These are phyloP conservation scores for Ophiostoma australiae DNA, from an alignment of 2,329 filamentous ascomycete species.

Conservation along the genomic window DNA sequence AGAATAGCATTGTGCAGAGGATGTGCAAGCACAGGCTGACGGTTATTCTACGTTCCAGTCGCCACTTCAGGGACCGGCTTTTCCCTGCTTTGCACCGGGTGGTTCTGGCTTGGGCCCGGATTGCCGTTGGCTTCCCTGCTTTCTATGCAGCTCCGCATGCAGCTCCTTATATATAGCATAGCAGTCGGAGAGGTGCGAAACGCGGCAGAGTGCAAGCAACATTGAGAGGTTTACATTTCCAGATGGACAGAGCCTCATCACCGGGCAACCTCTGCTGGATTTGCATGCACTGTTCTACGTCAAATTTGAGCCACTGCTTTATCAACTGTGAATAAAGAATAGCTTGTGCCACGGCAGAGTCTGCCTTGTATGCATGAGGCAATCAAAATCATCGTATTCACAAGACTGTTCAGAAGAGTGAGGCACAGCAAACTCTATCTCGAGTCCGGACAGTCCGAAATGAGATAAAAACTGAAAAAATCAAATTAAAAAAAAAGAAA, in stretches of 20 bases:
- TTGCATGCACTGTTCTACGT: too few relatives aligned
- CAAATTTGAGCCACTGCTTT: neutral
- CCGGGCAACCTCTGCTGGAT: neutral
- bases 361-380: neutral
- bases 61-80: neutral
- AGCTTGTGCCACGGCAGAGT: neutral
- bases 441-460: too few relatives aligned
- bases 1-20: neutral
- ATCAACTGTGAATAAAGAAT: neutral
- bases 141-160: neutral
- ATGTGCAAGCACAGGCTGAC: neutral
- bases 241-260: neutral
- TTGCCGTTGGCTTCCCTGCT: neutral
- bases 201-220: too few relatives aligned
- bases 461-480: too few relatives aligned
- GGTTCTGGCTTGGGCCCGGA: neutral
- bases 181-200: neutral
- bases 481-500: too few relatives aligned
- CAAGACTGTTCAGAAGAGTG: neutral
- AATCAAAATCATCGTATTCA: neutral
- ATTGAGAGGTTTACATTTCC: too few relatives aligned
- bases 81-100: slow-evolving; percentile 11
- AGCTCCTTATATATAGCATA: slow-evolving; percentile 7
- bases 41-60: neutral
- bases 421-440: too few relatives aligned